These are phyloP conservation scores for Fusarium pseudograminearum DNA, from an alignment of 2,329 filamentous ascomycete genomes.

Conservation along the genomic window DNA sequence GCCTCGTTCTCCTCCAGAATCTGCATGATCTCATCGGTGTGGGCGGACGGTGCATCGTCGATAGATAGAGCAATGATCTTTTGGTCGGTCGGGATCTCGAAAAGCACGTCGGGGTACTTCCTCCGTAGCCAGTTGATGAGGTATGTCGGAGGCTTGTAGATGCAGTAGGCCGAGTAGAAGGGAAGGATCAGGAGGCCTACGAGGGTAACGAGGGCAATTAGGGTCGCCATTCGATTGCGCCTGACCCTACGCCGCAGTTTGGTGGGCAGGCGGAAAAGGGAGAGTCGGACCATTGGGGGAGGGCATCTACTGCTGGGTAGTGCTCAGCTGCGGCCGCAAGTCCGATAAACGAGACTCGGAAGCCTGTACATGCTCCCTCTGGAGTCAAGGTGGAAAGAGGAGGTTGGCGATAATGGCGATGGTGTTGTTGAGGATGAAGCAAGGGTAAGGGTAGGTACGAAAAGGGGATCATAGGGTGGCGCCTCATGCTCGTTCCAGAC, in stretches of 20 bases:
- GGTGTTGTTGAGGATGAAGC: conserved; percentile 25
- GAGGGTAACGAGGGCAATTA: conserved; percentile 57
- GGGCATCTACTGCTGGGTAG: conserved; percentile 29
- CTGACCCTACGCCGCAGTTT: conserved; percentile 69
- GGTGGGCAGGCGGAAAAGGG: conserved; percentile 66
- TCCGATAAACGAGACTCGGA: conserved; percentile 40
- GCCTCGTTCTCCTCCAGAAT: conserved; percentile 75
- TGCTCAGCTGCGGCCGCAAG: conserved; percentile 35
- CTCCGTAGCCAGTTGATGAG: conserved; percentile 77
- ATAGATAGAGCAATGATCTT: conserved; percentile 86
- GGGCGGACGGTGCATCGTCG: conserved; percentile 83
- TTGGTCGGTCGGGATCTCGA: conserved; percentile 69
- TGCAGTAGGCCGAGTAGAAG: conserved; percentile 68
- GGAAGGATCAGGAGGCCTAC: conserved; percentile 54
- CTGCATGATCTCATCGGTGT: conserved; percentile 77
- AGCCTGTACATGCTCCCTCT: conserved; percentile 44
- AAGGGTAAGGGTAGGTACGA: conserved; percentile 1
- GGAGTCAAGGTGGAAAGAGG: conserved; percentile 6
- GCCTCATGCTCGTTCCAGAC: conserved; percentile 16
- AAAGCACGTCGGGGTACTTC: conserved; percentile 83
- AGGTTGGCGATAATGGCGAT: conserved; percentile 24
- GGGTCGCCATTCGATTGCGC: conserved; percentile 69
- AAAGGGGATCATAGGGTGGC: conserved; percentile 27
- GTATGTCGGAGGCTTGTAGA: conserved; percentile 84
- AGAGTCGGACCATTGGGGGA: conserved; percentile 55